phyloP scores from a whole-genome alignment of 768 basidiomycete genomes.

The Symmetrospora coprosmae region DNA sequence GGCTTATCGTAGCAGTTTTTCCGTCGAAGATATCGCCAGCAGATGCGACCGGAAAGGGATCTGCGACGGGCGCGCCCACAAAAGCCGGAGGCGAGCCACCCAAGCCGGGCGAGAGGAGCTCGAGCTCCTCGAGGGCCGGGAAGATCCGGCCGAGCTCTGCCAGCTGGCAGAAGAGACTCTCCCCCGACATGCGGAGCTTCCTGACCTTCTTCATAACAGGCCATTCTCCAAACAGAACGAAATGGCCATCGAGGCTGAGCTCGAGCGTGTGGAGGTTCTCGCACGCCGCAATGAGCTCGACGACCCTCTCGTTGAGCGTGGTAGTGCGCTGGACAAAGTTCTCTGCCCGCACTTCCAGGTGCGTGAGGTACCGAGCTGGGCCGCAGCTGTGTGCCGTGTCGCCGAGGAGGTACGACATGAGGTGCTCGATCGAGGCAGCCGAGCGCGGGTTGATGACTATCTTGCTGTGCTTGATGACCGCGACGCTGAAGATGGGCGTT shows the following conservation, averaged over 20 bases:
- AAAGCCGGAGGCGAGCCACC: neutral
- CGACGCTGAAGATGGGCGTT: neutral
- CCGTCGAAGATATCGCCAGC: neutral
- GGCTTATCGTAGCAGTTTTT: neutral
- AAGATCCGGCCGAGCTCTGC: neutral
- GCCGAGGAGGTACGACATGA: neutral
- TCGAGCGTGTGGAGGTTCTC: neutral
- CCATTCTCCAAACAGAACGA: neutral
- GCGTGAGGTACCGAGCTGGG: neutral
- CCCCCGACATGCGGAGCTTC: neutral
- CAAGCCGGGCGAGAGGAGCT: slow-evolving; percentile 1
- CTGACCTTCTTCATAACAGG: slow-evolving; percentile 1
- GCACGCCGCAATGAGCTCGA: neutral
- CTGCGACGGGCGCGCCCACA: neutral
- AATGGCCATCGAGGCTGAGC: slow-evolving; percentile 14
- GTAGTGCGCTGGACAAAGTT: slow-evolving; percentile 17
- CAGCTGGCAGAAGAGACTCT: slow-evolving; percentile 3
- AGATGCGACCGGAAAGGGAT: too few relatives aligned
- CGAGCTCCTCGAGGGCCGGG: neutral
- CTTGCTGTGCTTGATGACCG: slow-evolving; percentile 1
- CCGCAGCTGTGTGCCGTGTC: too few relatives aligned
- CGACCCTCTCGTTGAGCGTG: neutral
- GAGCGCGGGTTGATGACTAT: slow-evolving; percentile 7
- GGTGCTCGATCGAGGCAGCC: neutral
- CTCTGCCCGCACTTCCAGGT: neutral